phyloP scores from a whole-genome alignment of 192 early-diverging fungal genomes.

The Ramicandelaber brevisporus region DNA sequence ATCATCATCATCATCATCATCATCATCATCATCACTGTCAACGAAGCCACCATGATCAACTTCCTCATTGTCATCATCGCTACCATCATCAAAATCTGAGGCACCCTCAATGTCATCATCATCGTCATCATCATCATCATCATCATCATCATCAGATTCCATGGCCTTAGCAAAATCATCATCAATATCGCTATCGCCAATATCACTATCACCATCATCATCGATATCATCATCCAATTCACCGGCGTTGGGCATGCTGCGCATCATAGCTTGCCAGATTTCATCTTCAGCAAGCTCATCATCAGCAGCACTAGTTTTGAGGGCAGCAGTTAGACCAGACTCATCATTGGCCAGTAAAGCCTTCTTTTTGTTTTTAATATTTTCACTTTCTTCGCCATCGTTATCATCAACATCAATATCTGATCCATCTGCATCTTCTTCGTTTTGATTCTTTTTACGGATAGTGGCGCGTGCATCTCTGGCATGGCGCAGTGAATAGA shows the following conservation, averaged over 20 bases:
- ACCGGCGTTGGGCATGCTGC: conserved; percentile 24
- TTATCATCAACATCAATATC: conserved; percentile 20
- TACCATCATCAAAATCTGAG: not conserved
- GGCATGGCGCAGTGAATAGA: conserved; percentile 3
- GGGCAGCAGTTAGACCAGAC: conserved; percentile 12
- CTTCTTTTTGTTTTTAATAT: conserved; percentile 3
- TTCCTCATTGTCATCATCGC: conserved; percentile 6
- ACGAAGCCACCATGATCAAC: conserved; percentile 19
- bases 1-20: conserved; percentile 18
- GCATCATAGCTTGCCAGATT: conserved; percentile 70
- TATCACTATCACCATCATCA: conserved; percentile 19
- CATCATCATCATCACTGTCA: conserved; percentile 16
- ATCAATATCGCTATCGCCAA: conserved; percentile 16
- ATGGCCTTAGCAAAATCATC: conserved; percentile 15
- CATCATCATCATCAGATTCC: conserved; percentile 9
- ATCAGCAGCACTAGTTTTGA: conserved; percentile 8
- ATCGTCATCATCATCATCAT: conserved; percentile 11
- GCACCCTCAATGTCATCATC: conserved; percentile 2
- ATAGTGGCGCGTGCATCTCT: no score
- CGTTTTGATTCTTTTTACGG: conserved; percentile 13
- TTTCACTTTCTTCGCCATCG: conserved; percentile 2
- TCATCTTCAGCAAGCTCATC: conserved; percentile 53
- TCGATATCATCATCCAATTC: conserved; percentile 23
- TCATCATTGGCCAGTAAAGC: conserved; percentile 15
- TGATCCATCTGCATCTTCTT: conserved; percentile 10